Evolutionary conservation across 306 rosid genomes (phyloP), one percentile per base, ranked within the genome.

Genomic region (Pachyrhizus erosus): DNA sequence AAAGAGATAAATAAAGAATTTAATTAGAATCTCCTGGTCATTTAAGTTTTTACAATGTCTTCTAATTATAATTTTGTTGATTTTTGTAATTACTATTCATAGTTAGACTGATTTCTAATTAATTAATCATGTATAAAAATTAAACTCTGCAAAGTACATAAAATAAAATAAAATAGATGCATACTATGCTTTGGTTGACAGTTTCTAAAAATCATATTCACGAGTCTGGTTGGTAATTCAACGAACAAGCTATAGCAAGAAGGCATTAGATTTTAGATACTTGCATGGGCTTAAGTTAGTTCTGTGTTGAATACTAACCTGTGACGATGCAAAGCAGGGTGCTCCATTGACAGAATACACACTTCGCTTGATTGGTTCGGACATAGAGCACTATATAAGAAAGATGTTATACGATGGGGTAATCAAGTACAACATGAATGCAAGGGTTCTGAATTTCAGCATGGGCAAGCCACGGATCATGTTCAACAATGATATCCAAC

Each of bases 391-490:
- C 29, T 80, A 85, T 17, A 85, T 85, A 75, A 85, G 87, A 66
- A 80, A 76, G 85, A 6, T 85, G 85, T 70, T 85, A 29, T 85
- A 85, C 2, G 87, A 85, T 80, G 87, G 87, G 9, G 37, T 18
- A 8, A 75, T 85, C 27, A 80, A 85, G 85, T 85, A 96, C 85
- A 96, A 93, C 83, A 93, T 96, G 99, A 85, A 93, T 80, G 97
- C 98, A 5, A 89, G 79, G 80, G 90, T 81, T 37, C 94, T 93
- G 80, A 96, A 96, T 87, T 96, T 96, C 94, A 93, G 98, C 92
- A 96, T 96, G 99, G 99, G 99, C 5, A 96, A 96, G 89, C 99
- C 99, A 71, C 86, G 98, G 31, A 82, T 93, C 82, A 75, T 88
- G 80, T 83, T 93, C 86, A 93, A 91, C 81, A 87, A 85, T 84